phyloP scores from a whole-genome alignment of 2,329 filamentous ascomycete genomes.

The Trichoderma sp. region DNA sequence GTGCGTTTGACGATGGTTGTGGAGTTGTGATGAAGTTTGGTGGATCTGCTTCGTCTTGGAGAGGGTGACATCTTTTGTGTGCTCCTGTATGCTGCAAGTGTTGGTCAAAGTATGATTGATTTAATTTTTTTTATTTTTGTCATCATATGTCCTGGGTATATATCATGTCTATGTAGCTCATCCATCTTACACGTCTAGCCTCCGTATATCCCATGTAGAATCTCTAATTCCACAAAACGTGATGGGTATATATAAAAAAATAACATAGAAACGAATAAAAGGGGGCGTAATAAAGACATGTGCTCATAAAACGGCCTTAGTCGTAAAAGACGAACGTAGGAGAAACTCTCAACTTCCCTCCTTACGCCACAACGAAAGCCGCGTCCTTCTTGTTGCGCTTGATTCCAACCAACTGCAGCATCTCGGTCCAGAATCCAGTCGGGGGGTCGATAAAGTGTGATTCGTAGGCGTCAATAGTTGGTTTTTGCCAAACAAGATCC shows the following conservation, averaged over 20 bases:
- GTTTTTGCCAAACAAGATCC: slow-evolving; percentile 60
- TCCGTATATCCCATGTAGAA: neutral
- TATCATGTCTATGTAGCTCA: neutral
- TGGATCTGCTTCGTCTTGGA: neutral
- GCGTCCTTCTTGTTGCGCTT: slow-evolving; percentile 22
- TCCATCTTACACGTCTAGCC: neutral
- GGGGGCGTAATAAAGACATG: neutral
- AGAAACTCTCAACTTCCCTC: neutral
- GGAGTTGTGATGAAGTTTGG: neutral
- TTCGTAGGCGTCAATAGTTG: slow-evolving; percentile 57
- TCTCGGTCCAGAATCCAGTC: slow-evolving; percentile 55
- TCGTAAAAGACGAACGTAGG: neutral
- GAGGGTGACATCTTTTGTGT: neutral
- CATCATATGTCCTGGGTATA: slow-evolving; percentile 11
- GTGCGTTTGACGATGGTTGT: neutral
- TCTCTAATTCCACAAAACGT: neutral
- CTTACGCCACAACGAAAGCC: neutral
- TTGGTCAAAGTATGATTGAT: neutral
- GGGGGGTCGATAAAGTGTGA: slow-evolving; percentile 47
- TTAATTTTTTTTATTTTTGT: neutral
- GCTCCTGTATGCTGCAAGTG: neutral
- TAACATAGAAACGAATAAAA: neutral
- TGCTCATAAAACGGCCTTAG: neutral
- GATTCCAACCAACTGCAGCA: slow-evolving; percentile 46
- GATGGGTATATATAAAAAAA: slow-evolving; percentile 2